Conservation (phyloP, 1,284 basidiomycete genomes). For the Amylostereum areolatum region DNA sequence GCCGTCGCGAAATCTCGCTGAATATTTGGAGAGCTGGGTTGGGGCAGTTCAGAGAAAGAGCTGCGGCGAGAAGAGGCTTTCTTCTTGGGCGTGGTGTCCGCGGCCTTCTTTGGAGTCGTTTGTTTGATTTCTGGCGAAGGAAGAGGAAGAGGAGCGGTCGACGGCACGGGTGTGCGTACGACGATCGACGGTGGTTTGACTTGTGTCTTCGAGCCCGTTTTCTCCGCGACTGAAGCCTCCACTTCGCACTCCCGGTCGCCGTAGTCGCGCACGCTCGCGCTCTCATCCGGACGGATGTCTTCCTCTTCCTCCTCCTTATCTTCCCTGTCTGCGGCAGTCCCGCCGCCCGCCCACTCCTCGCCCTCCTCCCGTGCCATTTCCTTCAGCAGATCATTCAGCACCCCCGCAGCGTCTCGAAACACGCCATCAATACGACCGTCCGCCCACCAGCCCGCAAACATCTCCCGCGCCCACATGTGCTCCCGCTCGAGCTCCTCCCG, state of each 20-base stretch:
- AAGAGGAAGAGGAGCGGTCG: not conserved
- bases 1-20: slow-evolving; percentile 1
- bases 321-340: too few relatives aligned
- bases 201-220: not conserved
- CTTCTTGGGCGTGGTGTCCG: not conserved
- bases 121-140: not conserved
- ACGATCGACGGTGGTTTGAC: too few relatives aligned
- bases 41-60: not conserved
- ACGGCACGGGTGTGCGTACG: not conserved
- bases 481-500: slow-evolving; percentile 13
- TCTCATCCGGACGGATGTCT: not conserved
- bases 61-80: not conserved
- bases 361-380: slow-evolving; percentile 12
- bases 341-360: slow-evolving; percentile 13
- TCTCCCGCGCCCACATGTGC: slow-evolving; percentile 12
- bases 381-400: slow-evolving; percentile 12
- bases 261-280: slow-evolving; percentile 1
- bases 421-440: slow-evolving; percentile 13
- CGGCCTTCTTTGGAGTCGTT: not conserved
- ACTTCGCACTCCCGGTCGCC: not conserved
- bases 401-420: slow-evolving; percentile 9
- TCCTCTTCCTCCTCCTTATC: not conserved
- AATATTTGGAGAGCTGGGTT: not conserved
- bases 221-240: not conserved
- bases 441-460: slow-evolving; percentile 10